phyloP scores from a whole-genome alignment of 2,329 filamentous ascomycete species.

The Cytospora piceae region DNA sequence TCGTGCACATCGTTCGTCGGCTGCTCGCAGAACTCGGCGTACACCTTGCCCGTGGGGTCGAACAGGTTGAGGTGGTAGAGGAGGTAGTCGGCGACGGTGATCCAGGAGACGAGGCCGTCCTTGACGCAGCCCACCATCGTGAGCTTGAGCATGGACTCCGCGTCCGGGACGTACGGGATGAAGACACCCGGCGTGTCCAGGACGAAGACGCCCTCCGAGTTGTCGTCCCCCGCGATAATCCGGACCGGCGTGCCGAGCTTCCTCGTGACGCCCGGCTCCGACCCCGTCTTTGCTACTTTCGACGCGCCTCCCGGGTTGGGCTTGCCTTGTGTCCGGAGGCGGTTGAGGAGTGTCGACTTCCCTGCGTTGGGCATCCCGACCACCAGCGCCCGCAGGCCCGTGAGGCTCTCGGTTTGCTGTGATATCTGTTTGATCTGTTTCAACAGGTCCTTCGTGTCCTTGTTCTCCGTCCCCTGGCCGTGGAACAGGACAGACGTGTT shows the following conservation, averaged over 20 bases:
- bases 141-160: constrained; percentile 93
- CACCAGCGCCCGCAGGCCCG: constrained; percentile 81
- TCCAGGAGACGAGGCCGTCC: constrained; percentile 77
- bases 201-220: constrained; percentile 71
- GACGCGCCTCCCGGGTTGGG: constrained; percentile 42
- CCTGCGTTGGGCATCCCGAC: constrained; percentile 99
- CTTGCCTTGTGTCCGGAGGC: constrained; percentile 72
- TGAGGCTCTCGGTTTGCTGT: constrained; percentile 61
- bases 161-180: constrained; percentile 83
- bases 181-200: constrained; percentile 96
- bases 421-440: constrained; percentile 56
- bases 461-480: constrained; percentile 33
- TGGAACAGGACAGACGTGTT: constrained; percentile 39
- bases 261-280: constrained; percentile 86
- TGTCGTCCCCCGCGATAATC: constrained; percentile 57
- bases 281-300: constrained; percentile 81
- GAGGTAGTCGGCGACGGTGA: constrained; percentile 86
- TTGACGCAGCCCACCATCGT: constrained; percentile 89
- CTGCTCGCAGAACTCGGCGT: constrained; percentile 58
- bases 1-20: constrained; percentile 85
- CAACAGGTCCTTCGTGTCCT: constrained; percentile 46
- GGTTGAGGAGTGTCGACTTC: constrained; percentile 93
- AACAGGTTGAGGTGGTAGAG: constrained; percentile 79
- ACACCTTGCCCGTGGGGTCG: constrained; percentile 57
- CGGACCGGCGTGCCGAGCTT: constrained; percentile 84